phyloP scores from a whole-genome alignment of 139 green algal genomes.

The Dunaliella sp. region DNA sequence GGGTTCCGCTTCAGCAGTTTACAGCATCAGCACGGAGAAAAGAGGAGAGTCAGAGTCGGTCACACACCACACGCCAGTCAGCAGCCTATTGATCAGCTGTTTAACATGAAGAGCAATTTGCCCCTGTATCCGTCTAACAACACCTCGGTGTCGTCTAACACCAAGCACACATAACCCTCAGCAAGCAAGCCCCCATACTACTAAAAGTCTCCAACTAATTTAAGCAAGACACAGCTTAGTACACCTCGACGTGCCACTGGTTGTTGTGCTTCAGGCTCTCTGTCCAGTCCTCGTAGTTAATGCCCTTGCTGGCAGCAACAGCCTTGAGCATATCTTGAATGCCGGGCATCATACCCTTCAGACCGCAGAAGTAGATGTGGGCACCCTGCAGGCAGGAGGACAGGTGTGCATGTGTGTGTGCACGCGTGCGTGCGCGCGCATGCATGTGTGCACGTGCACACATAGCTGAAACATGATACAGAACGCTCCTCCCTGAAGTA shows the following conservation, averaged over 20 bases:
- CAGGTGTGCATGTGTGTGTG: too few relatives aligned
- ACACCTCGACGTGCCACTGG: conserved; percentile 97
- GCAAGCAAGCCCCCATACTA: too few relatives aligned
- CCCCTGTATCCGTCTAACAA: neutral
- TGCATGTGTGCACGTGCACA: too few relatives aligned
- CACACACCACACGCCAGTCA: neutral
- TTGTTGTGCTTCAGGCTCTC: conserved; percentile 83
- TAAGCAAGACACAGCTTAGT: conserved; percentile 58
- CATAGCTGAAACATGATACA: too few relatives aligned
- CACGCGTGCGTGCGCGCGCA: too few relatives aligned
- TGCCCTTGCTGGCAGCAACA: conserved; percentile 84
- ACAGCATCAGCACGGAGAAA: neutral
- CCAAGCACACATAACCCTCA: neutral
- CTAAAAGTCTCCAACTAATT: neutral
- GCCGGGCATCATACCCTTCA: conserved; percentile 99
- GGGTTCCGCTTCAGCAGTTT: neutral
- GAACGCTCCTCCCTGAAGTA: too few relatives aligned
- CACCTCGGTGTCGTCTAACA: neutral
- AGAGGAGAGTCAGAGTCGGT: neutral
- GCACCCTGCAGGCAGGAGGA: conserved; percentile 54
- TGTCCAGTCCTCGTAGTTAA: conserved; percentile 86
- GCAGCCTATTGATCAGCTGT: neutral
- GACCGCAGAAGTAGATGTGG: conserved; percentile 99
- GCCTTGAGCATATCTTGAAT: conserved; percentile 94
- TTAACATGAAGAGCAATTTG: neutral